These are phyloP conservation scores for Cyberlindnera sargentensis DNA, from an alignment of 805 yeast species.

Conservation along the genomic window DNA sequence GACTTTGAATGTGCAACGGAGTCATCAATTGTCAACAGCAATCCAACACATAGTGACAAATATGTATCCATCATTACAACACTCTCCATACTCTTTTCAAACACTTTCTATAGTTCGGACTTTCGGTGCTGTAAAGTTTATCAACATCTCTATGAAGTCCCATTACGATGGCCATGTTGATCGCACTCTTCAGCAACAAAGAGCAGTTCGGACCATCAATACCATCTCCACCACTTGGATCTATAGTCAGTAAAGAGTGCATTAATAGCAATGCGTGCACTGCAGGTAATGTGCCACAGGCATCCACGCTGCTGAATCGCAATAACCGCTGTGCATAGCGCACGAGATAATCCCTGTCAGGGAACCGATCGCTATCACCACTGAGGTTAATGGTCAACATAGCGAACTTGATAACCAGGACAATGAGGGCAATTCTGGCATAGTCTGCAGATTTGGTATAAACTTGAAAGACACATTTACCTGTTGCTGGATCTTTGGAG, in stretches of 20 bases:
- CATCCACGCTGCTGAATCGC: constrained; percentile 6
- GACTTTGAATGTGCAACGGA: constrained; percentile 4
- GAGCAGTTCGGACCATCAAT: constrained; percentile 18
- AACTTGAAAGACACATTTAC: constrained; percentile 6
- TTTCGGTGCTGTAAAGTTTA: constrained; percentile 8
- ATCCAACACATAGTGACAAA: constrained; percentile 15
- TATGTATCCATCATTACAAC: constrained; percentile 14
- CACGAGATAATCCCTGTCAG: constrained; percentile 10
- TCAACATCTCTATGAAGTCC: constrained; percentile 21
- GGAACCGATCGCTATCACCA: constrained; percentile 1
- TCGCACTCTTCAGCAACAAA: constrained; percentile 11
- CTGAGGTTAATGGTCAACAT: constrained; percentile 5
- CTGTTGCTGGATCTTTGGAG: constrained; percentile 2
- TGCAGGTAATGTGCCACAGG: constrained; percentile 15
- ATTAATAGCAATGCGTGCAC: constrained; percentile 17
- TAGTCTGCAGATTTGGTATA: constrained; percentile 12
- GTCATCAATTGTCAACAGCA: constrained; percentile 19
- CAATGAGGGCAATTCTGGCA: constrained; percentile 16
- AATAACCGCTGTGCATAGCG: constrained; percentile 13
- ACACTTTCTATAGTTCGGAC: not conserved
- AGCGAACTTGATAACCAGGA: constrained; percentile 9
- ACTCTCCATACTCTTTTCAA: constrained; percentile 16
- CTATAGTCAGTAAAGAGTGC: constrained; percentile 6
- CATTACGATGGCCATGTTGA: constrained; percentile 20
- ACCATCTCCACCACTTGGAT: constrained; percentile 19